Percentiles rank a stretch among this genome's conserved stretches.
phyloP scores from a whole-genome alignment of 495 filamentous ascomycete genomes.

The Bathelium albidoporum region DNA sequence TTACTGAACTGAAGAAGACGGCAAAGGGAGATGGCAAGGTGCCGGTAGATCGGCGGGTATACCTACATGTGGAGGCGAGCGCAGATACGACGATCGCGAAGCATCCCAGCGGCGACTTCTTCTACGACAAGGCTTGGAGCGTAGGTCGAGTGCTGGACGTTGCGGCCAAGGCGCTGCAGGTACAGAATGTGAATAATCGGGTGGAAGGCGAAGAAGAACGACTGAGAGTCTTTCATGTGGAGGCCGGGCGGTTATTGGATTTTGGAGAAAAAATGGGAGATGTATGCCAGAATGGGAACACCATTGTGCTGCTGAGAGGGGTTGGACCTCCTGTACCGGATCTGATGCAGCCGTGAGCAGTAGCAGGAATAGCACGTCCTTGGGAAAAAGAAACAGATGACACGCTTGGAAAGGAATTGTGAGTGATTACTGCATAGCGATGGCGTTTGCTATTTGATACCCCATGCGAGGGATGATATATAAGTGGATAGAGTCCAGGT shows the following conservation, averaged over 20 bases:
- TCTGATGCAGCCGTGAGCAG: slow-evolving; percentile 30
- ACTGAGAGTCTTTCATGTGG: slow-evolving; percentile 82
- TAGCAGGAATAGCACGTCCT: not conserved
- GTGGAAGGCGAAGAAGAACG: slow-evolving; percentile 38
- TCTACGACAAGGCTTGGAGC: slow-evolving; percentile 75
- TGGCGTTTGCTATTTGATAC: not conserved
- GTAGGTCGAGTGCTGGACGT: slow-evolving; percentile 81
- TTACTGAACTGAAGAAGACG: slow-evolving; percentile 67
- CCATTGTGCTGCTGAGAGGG: slow-evolving; percentile 76
- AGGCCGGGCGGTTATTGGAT: slow-evolving; percentile 71
- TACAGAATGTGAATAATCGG: slow-evolving; percentile 29
- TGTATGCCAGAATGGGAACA: slow-evolving; percentile 66
- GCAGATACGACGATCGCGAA: slow-evolving; percentile 63
- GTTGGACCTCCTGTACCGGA: slow-evolving; percentile 54
- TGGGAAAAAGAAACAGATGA: no score
- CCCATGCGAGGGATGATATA: not conserved
- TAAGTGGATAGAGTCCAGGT: no score
- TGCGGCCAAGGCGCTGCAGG: slow-evolving; percentile 71
- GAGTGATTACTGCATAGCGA: not conserved
- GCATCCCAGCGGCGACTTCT: slow-evolving; percentile 53
- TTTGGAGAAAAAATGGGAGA: slow-evolving; percentile 76
- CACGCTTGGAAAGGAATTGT: not conserved
- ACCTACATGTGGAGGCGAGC: slow-evolving; percentile 77
- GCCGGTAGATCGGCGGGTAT: slow-evolving; percentile 67
- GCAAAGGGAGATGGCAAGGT: slow-evolving; percentile 84